Percentiles rank a stretch among this genome's conserved stretches.
Conservation (phyloP, 2,329 filamentous ascomycete genomes). For the Pseudogymnoascus sp. region DNA sequence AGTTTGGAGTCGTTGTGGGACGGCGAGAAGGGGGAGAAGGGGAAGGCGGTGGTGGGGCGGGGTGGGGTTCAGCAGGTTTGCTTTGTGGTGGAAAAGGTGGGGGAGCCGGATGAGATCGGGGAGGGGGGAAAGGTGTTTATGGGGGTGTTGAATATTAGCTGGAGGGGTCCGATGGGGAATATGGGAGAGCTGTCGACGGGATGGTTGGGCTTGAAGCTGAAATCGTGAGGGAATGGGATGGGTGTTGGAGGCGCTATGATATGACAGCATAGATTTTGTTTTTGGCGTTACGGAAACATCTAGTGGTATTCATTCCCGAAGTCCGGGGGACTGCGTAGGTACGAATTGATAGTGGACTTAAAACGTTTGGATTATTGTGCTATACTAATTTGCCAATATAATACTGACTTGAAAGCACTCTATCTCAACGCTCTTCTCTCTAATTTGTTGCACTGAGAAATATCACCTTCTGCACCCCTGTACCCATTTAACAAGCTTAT, state of each 20-base stretch:
- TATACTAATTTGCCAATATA: background rate
- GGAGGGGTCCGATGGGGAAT: conserved; percentile 86
- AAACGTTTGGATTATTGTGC: background rate
- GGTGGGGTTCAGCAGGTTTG: conserved; percentile 59
- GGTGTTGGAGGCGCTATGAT: conserved; percentile 1
- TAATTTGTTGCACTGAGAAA: background rate
- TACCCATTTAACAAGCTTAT: too few species aligned
- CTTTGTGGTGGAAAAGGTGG: conserved; percentile 45
- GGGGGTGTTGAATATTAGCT: conserved; percentile 77
- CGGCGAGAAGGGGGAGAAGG: conserved; percentile 34
- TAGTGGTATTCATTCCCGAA: background rate
- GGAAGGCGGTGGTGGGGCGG: conserved; percentile 53
- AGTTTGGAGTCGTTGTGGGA: conserved; percentile 40
- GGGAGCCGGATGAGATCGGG: conserved; percentile 25
- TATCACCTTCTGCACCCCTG: background rate
- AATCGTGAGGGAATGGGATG: background rate
- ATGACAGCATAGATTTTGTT: background rate
- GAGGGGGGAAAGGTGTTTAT: conserved; percentile 53
- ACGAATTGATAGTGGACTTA: background rate
- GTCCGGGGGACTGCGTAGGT: background rate
- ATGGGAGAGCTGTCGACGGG: conserved; percentile 81
- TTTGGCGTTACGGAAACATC: too few species aligned
- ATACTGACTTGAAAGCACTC: background rate
- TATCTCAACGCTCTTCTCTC: background rate
- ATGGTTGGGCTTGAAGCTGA: conserved; percentile 53